Evolutionary conservation across 83 land plant genomes (phyloP), one percentile per base, ranked within the genome.

Genomic region (Picea abies): DNA sequence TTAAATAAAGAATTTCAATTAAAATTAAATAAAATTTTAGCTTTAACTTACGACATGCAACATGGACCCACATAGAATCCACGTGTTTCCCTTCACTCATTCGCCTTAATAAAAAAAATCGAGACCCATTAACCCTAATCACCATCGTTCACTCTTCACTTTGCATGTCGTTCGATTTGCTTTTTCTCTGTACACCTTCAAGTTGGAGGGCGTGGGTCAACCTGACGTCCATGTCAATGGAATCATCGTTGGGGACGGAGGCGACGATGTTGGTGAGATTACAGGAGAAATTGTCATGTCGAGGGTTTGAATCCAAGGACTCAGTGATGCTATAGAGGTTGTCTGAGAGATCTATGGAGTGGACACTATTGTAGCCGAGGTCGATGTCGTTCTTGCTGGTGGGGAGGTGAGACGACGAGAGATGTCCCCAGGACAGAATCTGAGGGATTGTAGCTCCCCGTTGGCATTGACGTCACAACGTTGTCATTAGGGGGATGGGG

Each of bases 361-460:
- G 79, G 3, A 76, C 32, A 20, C 61, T 76, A 14, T 25, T 5
- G 64, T 83, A 76, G 19, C 81, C 85, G 39, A 16, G 56, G 60
- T 70, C 79, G 35, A 60, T 83, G 60, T 82, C 89, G 12, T 80
- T 35, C 63, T 70, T 66, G 62, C 86, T 88, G 61, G 82, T 86
- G 49, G 86, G 86, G n/a, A 52, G 88, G 68, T 14, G 86, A 82
- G 41, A 68, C n/a, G 29, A 70, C 26, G 52, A 84, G 84, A 29
- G 93, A 80, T 52, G 81, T 63, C 2, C 85, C 86, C 4, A 87
- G 85, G 16, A 82, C 63, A 25, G 83, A 76, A 20, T 92, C 93
- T 20, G 82, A 37, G 10, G 93, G 92, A 41, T 93, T 90, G 78
- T 88, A 88, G 62, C 95, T 94, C 5, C 96, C 96, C 22, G 80